A percentile compares a stretch with the other conserved stretches of the same genome.
phyloP scores from a whole-genome alignment of 1,139 yeast species.

The Taphrina sp. region DNA sequence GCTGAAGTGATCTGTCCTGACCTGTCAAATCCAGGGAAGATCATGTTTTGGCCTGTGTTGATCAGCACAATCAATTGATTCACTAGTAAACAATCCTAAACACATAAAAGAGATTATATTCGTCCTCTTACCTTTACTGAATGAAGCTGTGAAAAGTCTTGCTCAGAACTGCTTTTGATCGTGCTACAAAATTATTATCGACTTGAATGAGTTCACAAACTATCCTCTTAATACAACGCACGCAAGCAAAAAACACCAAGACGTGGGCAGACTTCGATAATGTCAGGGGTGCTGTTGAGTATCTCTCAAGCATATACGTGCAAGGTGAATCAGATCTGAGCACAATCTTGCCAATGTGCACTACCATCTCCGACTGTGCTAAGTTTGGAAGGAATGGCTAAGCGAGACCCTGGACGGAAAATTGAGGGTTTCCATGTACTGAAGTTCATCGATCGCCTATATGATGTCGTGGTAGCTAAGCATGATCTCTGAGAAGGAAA shows the following conservation, averaged over 20 bases:
- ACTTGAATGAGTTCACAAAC: slow-evolving; percentile 13
- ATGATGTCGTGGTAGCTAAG: slow-evolving; percentile 18
- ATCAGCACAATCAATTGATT: too few relatives aligned
- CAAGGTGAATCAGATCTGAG: too few relatives aligned
- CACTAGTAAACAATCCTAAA: too few relatives aligned
- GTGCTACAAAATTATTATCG: too few relatives aligned
- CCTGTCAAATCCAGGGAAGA: too few relatives aligned
- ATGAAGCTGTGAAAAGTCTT: too few relatives aligned
- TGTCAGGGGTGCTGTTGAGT: slow-evolving; percentile 13
- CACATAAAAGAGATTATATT: too few relatives aligned
- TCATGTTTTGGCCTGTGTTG: too few relatives aligned
- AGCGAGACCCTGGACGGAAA: slow-evolving; percentile 9
- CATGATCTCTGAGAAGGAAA: not conserved
- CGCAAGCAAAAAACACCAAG: not conserved
- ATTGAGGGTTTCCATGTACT: slow-evolving; percentile 6
- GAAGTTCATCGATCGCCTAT: slow-evolving; percentile 20
- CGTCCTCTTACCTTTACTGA: too few relatives aligned
- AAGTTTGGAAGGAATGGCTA: slow-evolving; percentile 9
- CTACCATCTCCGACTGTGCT: not conserved
- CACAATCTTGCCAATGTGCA: too few relatives aligned
- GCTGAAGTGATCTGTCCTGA: too few relatives aligned
- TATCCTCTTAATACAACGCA: slow-evolving; percentile 19
- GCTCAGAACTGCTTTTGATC: too few relatives aligned
- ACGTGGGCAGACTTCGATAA: slow-evolving; percentile 18
- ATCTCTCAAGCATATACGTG: slow-evolving; percentile 11